A percentile compares a stretch with the other conserved stretches of the same genome.
Conservation (phyloP, 2,329 filamentous ascomycete genomes). For the Scytalidium sp. region DNA sequence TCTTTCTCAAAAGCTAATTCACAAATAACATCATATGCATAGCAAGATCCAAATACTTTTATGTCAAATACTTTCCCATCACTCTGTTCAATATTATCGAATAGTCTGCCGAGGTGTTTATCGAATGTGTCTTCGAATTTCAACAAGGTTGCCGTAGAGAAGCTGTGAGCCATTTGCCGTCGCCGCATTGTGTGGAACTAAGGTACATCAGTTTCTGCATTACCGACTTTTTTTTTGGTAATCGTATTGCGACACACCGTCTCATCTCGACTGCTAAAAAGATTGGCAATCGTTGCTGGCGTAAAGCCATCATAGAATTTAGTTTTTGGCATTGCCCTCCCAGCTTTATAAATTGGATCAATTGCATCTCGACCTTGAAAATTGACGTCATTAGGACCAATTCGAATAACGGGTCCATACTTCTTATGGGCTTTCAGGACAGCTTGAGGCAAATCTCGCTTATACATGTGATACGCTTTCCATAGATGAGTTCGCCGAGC, state of each 20-base stretch:
- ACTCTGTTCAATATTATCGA: not conserved
- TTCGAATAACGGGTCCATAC: not conserved
- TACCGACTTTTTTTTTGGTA: not conserved
- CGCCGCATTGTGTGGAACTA: not conserved
- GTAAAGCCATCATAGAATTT: not conserved
- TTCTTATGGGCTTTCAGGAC: not conserved
- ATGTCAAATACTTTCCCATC: not conserved
- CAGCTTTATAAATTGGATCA: not conserved
- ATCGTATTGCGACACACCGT: not conserved
- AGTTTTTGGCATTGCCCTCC: not conserved
- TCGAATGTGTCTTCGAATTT: not conserved
- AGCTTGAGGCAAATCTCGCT: not conserved
- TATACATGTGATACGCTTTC: not conserved
- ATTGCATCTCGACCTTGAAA: not conserved
- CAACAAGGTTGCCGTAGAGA: not conserved
- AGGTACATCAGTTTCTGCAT: not conserved
- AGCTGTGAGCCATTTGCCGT: not conserved
- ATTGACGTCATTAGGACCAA: not conserved
- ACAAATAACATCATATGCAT: not conserved
- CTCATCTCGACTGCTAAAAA: not conserved
- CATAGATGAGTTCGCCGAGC: not conserved
- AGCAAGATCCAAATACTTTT: not conserved
- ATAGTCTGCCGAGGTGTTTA: not conserved
- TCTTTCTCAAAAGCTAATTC: not conserved
- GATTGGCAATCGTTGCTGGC: not conserved